These are phyloP conservation scores for Arabis alpina DNA, from an alignment of 345 rosid species.

Conservation along the genomic window DNA sequence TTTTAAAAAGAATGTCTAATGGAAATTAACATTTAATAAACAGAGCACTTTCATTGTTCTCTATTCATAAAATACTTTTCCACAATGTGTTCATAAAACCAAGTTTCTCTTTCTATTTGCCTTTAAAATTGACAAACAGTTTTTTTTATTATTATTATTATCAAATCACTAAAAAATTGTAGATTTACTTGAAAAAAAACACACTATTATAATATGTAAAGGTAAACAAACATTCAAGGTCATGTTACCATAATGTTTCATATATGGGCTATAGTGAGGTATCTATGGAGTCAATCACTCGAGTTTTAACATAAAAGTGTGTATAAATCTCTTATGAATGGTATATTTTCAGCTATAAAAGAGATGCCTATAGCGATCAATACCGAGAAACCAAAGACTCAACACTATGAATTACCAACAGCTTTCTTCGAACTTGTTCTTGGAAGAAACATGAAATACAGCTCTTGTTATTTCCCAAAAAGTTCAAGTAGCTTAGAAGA, in stretches of 20 bases:
- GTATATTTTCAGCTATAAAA: conserved; percentile 51
- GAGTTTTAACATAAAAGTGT: not conserved
- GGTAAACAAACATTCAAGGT: too few relatives aligned
- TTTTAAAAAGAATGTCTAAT: too few relatives aligned
- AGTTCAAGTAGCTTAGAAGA: conserved; percentile 65
- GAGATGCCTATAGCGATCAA: conserved; percentile 83
- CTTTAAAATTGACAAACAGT: too few relatives aligned
- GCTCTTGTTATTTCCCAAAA: conserved; percentile 76
- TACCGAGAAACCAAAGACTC: conserved; percentile 69
- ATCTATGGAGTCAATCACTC: too few relatives aligned
- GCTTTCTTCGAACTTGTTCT: conserved; percentile 86
- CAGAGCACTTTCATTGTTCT: not conserved
- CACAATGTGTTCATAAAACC: too few relatives aligned
- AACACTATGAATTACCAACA: conserved; percentile 84
- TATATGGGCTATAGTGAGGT: too few relatives aligned
- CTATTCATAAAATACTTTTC: not conserved
- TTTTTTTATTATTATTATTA: too few relatives aligned
- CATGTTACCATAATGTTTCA: too few relatives aligned
- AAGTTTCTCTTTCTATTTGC: too few relatives aligned
- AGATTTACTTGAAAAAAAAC: too few relatives aligned
- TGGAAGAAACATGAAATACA: conserved; percentile 77
- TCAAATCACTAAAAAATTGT: too few relatives aligned
- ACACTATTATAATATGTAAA: too few relatives aligned
- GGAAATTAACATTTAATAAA: not conserved
- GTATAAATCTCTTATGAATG: not conserved